Conservation (phyloP, 2,329 filamentous ascomycete species). For the Rutstroemia sp. region DNA sequence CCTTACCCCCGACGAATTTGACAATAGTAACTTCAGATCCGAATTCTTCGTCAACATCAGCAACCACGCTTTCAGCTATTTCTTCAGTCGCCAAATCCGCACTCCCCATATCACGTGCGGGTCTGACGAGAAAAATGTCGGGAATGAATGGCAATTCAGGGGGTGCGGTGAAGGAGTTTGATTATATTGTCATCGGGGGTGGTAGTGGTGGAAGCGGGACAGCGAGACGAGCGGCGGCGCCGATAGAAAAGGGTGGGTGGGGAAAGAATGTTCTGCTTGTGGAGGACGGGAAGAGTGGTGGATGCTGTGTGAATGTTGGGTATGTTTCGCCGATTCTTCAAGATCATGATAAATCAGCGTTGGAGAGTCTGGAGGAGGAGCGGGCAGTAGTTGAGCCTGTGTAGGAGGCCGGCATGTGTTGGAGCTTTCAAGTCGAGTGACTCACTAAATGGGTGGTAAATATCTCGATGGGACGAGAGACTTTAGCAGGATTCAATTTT, state of each 20-base stretch:
- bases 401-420: too few relatives aligned
- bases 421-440: too few relatives aligned
- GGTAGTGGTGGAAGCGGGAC: conserved; percentile 43
- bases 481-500: too few relatives aligned
- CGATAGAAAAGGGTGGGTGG: conserved; percentile 36
- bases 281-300: conserved; percentile 40
- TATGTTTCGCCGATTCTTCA: conserved; percentile 25
- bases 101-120: conserved; percentile 8
- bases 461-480: too few relatives aligned
- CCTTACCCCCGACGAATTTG: neutral
- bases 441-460: neutral
- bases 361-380: too few relatives aligned
- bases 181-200: conserved; percentile 47
- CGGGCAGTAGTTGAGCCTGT: too few relatives aligned
- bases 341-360: neutral
- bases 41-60: conserved; percentile 1
- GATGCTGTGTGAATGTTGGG: conserved; percentile 47
- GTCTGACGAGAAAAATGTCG: conserved; percentile 2
- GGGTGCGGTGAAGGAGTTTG: conserved; percentile 35
- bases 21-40: neutral
- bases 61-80: conserved; percentile 8
- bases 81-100: conserved; percentile 4
- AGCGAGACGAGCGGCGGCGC: conserved; percentile 36
- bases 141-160: neutral
- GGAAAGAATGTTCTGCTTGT: conserved; percentile 42